A percentile compares a stretch with the other conserved stretches of the same genome.
Evolutionary conservation across 2,329 filamentous ascomycete species (phyloP).

Genomic region (Claviceps africana): DNA sequence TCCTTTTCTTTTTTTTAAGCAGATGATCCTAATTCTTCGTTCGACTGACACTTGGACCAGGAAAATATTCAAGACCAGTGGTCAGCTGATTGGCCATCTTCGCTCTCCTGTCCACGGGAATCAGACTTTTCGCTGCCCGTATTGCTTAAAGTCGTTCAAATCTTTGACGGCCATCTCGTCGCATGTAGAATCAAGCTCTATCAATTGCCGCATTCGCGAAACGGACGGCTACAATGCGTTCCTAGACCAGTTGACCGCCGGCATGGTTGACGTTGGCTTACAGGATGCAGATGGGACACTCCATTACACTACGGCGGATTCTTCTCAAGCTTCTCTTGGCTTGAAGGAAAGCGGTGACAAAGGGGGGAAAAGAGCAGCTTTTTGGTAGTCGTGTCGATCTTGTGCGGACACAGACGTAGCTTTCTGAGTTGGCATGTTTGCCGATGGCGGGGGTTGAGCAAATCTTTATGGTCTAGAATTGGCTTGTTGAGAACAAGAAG

Average conservation of each 20-base stretch:
- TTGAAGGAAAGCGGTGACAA: neutral
- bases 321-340: constrained; percentile 1
- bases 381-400: neutral
- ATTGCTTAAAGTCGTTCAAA: constrained; percentile 28
- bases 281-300: constrained; percentile 15
- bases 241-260: constrained; percentile 20
- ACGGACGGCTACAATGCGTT: constrained; percentile 21
- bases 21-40: neutral
- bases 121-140: constrained; percentile 26
- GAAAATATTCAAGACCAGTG: constrained; percentile 23
- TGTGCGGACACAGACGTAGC: neutral
- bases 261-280: constrained; percentile 14
- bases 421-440: neutral
- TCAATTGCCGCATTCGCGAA: constrained; percentile 28
- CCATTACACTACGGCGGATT: constrained; percentile 13
- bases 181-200: constrained; percentile 32
- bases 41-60: constrained; percentile 13
- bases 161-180: constrained; percentile 28
- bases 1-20: too few species aligned
- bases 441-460: neutral
- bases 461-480: neutral
- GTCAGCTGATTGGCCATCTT: constrained; percentile 28
- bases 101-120: constrained; percentile 26
- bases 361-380: neutral
- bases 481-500: too few species aligned